These are phyloP conservation scores for Grammothele lineata DNA, from an alignment of 768 basidiomycete genomes.

Conservation along the genomic window DNA sequence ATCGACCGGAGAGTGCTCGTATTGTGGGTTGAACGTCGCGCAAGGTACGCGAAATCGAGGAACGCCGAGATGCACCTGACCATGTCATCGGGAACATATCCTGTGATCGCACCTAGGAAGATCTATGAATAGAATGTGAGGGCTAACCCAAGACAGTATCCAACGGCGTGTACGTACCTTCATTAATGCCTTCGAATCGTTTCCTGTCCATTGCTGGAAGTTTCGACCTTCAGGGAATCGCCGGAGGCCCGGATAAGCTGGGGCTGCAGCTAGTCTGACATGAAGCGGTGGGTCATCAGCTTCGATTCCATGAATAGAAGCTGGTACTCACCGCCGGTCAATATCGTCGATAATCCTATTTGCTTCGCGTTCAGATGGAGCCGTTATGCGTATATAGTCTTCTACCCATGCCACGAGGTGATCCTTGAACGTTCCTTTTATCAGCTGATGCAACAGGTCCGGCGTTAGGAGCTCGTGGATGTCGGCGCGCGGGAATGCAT, in stretches of 20 bases:
- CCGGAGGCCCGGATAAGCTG: conserved; percentile 18
- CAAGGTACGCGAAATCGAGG: conserved; percentile 25
- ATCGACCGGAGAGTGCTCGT: conserved; percentile 4
- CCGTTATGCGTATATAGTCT: conserved; percentile 2
- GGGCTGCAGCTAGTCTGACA: conserved; percentile 8
- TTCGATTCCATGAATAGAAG: too few relatives aligned
- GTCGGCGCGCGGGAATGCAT: conserved; percentile 19
- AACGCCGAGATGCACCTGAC: conserved; percentile 12
- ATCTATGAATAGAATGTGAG: conserved; percentile 9
- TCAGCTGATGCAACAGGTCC: conserved; percentile 19
- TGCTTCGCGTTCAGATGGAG: conserved; percentile 3
- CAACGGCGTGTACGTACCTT: conserved; percentile 12
- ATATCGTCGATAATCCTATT: conserved; percentile 9
- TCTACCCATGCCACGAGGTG: conserved; percentile 16
- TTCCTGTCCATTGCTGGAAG: conserved; percentile 26
- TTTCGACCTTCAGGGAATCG: conserved; percentile 20
- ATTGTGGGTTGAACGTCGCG: conserved; percentile 2
- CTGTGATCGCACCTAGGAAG: conserved; percentile 19
- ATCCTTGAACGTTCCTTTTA: conserved; percentile 22
- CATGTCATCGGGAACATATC: conserved; percentile 16
- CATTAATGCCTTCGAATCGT: conserved; percentile 26
- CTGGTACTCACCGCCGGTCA: conserved; percentile 11
- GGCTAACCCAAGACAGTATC: conserved; percentile 12
- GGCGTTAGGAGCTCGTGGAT: conserved; percentile 16
- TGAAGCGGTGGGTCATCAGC: too few relatives aligned